These are phyloP conservation scores for Rhexocercosporidium sp. DNA, from an alignment of 2,329 filamentous ascomycete genomes.

Conservation along the genomic window DNA sequence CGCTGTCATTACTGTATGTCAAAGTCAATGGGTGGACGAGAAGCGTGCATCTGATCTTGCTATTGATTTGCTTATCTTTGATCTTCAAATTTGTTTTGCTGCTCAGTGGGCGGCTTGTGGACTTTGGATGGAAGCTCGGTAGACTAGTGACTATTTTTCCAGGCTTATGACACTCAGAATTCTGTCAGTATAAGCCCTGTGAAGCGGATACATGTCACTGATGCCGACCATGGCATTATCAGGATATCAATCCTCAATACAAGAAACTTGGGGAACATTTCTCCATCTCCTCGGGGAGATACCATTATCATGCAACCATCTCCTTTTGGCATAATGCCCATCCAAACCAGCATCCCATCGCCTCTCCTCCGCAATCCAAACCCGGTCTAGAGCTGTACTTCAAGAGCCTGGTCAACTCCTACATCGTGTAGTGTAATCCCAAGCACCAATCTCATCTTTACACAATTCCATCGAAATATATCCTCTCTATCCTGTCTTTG, in stretches of 20 bases:
- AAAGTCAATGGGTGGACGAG: too few species aligned
- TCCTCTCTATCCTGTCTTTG: not conserved
- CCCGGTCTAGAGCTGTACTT: not conserved
- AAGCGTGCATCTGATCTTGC: not conserved
- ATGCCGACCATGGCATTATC: not conserved
- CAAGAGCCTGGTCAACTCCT: not conserved
- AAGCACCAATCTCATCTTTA: not conserved
- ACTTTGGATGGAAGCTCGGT: not conserved
- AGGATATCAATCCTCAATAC: not conserved
- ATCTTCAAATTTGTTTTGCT: not conserved
- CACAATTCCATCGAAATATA: not conserved
- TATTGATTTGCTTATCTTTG: not conserved
- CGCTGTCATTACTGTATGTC: slow-evolving; percentile 1
- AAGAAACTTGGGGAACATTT: too few species aligned
- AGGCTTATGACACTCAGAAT: not conserved
- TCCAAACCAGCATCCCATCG: not conserved
- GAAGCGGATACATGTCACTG: not conserved
- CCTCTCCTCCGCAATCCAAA: not conserved
- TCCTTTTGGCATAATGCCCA: not conserved
- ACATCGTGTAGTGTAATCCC: not conserved
- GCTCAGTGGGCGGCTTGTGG: not conserved
- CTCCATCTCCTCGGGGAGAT: not conserved
- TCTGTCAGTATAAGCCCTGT: too few species aligned
- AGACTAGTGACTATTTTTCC: too few species aligned
- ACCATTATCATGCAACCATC: not conserved